Base-by-base conservation (phyloP, 495 filamentous ascomycete species). In the Aspergillus biplanus region DNA sequence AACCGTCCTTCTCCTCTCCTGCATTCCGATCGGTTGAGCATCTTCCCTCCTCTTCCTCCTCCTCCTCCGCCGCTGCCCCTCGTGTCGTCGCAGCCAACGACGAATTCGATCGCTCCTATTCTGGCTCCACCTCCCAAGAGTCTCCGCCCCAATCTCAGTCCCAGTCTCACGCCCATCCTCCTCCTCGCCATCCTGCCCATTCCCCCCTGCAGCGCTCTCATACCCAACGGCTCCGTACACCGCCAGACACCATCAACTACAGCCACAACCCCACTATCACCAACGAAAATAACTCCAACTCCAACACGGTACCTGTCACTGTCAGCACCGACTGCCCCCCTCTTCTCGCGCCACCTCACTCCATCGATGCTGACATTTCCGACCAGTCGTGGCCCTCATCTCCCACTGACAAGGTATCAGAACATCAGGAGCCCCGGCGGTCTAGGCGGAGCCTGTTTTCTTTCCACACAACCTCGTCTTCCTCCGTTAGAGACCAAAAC, bases 1-100 rank as follows among this genome's bases (percentile, higher is more conserved):
- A 67, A 61, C 67, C 68, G 49, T 63, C 74, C 27, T 62, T 66
- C 46, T 69, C 64, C 35, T 65, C 63, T 62, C 42, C 69, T 56
- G 69, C 68, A 61, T 67, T 70, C 61, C 72, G 71, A 46, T 75
- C 75, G n/a, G 73, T 59, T 33, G 76, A 79, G 64, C 67, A 75
- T 56, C 70, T 76, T 35, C 63, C 63, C 58, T 42, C 67, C 47
- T 47, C 16, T n/a, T 52, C 47, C 33, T 7, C 37, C 37, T 3
- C 7, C 37, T 57, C 61, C 7, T 56, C 60, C 18, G 49, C 52
- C 32, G 49, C 68, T 68, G 64, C 59, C 68, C 60, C 67, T 68
- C 56, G 52, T 66, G 71, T 65, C 65, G 71, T 65, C 62, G 63
- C 56, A 50, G 60, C 56, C 62, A 46, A 44, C 61, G 44, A 62